Evolutionary conservation across 257 asterid species (phyloP).

Genomic region (Nicotiana undulata): DNA sequence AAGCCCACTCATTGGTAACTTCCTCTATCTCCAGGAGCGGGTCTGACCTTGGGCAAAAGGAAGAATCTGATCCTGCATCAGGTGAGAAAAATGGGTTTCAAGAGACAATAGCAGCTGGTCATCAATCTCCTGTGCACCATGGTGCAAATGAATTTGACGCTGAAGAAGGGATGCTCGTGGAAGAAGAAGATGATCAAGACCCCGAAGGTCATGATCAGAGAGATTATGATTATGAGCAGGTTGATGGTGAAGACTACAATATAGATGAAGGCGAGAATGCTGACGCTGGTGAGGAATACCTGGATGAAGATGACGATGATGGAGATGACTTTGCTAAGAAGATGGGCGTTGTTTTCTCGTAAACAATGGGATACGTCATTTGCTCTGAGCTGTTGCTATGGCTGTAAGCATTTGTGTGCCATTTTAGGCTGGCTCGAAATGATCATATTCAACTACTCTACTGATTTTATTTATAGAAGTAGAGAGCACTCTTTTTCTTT

Average conservation of each 20-base stretch:
- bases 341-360: conserved; percentile 74
- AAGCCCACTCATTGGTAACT: conserved; percentile 5
- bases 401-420: conserved; percentile 12
- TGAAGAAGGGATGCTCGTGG: conserved; percentile 39
- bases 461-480: conserved; percentile 48
- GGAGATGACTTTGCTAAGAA: conserved; percentile 80
- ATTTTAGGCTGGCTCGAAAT: conserved; percentile 19
- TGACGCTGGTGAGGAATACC: conserved; percentile 44
- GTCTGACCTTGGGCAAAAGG: conserved; percentile 13
- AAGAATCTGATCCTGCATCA: conserved; percentile 19
- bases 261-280: conserved; percentile 58
- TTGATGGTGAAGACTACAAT: conserved; percentile 48
- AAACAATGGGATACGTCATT: conserved; percentile 3
- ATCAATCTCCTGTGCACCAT: conserved; percentile 7
- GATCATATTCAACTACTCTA: conserved; percentile 32
- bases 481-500: conserved; percentile 18
- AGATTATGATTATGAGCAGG: conserved; percentile 52
- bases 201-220: conserved; percentile 42
- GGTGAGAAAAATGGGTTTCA: conserved; percentile 21
- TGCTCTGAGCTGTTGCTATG: conserved; percentile 4
- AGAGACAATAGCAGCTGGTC: conserved; percentile 7
- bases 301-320: conserved; percentile 60
- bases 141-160: conserved; percentile 24
- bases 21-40: conserved; percentile 4
- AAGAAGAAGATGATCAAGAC: conserved; percentile 34